Evolutionary conservation across 441 rosid species (phyloP).

Genomic region (Dalechampia spathulata): DNA sequence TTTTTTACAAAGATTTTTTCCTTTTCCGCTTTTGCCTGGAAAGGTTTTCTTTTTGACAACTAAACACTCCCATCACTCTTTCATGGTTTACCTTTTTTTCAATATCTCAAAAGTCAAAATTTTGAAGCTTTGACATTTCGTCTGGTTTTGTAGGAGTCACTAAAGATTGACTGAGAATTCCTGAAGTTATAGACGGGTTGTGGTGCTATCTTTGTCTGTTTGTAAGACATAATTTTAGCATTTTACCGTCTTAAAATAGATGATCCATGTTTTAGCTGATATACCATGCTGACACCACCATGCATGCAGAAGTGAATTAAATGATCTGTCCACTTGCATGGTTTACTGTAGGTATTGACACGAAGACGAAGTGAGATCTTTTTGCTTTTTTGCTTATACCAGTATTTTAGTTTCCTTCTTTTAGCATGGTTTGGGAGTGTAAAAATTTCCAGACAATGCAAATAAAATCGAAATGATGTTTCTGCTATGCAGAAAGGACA

Average conservation of each 20-base stretch:
- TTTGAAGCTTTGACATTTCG: neutral
- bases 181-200: too few species aligned
- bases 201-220: too few species aligned
- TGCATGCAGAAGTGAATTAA: neutral
- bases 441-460: neutral
- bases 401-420: neutral
- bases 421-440: neutral
- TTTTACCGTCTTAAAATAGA: neutral
- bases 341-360: neutral
- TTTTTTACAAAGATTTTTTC: too few species aligned
- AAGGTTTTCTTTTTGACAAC: too few species aligned
- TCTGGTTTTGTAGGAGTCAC: neutral
- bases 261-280: too few species aligned
- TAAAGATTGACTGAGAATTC: too few species aligned
- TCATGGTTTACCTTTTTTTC: neutral
- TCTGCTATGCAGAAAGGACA: neutral
- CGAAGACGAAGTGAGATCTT: neutral
- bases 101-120: neutral
- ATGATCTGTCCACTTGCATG: neutral
- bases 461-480: neutral
- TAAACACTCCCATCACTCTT: too few species aligned
- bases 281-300: too few species aligned
- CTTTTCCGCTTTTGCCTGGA: too few species aligned
- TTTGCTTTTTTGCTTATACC: neutral
- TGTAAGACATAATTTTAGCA: neutral